Percentiles rank a stretch among this genome's conserved stretches.
Evolutionary conservation across 768 basidiomycete genomes (phyloP).

Genomic region (Russula vinacea): DNA sequence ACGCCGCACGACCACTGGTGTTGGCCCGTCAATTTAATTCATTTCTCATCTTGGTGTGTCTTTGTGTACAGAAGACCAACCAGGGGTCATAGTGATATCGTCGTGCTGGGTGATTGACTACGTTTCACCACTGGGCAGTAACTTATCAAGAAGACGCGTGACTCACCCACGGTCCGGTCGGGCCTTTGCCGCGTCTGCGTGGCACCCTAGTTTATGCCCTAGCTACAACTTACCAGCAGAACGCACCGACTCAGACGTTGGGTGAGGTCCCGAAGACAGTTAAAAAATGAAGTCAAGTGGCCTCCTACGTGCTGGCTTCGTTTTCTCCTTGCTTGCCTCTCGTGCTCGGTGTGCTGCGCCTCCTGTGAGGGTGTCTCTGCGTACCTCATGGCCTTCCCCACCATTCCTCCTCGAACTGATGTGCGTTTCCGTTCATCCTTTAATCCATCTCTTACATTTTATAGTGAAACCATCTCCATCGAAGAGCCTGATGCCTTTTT

Average conservation of each 20-base stretch:
- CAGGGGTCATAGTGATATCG: too few species aligned
- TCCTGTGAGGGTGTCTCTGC: constrained; percentile 39
- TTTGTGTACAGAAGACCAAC: not conserved
- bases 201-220: too few species aligned
- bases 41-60: not conserved
- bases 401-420: constrained; percentile 30
- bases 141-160: too few species aligned
- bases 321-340: constrained; percentile 11
- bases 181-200: too few species aligned
- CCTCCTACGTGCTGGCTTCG: constrained; percentile 10
- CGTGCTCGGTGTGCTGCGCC: constrained; percentile 28
- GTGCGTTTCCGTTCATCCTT: not conserved
- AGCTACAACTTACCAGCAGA: not conserved
- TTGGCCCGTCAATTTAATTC: too few species aligned
- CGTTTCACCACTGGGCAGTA: too few species aligned
- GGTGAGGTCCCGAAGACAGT: not conserved
- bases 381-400: constrained; percentile 40
- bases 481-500: constrained; percentile 77
- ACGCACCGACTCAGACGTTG: not conserved
- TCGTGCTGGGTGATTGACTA: too few species aligned
- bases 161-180: too few species aligned
- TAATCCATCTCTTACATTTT: constrained; percentile 1
- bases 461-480: constrained; percentile 75
- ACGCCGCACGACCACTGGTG: not conserved
- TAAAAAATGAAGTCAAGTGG: constrained; percentile 14